Evolutionary conservation across 2,329 filamentous ascomycete genomes (phyloP), one percentile per base, ranked within the genome.

Genomic region (Metarhizium brunneum): DNA sequence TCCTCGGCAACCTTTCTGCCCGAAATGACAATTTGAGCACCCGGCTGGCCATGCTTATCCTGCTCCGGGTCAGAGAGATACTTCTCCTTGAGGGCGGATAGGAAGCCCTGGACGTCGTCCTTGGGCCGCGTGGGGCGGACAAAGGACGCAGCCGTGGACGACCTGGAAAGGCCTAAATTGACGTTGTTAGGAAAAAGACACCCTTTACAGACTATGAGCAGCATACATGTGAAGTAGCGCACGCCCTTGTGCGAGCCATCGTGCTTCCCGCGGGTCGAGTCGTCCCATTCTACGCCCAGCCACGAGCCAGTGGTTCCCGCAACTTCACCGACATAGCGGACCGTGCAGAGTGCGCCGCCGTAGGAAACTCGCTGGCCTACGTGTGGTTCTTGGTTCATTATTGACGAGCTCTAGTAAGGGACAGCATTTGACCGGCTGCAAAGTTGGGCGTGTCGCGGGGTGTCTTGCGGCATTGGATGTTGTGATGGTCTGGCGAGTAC

Each of bases 211-310:
- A 0, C 11, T 6, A 3, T 6, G 8, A 14, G 42, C 18, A 32
- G 54, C 75, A 67, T 81, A 92, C 92, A 96, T 63, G 79, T 75
- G 65, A 97, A 97, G 68, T 96, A 96, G 59, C 82, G 84, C 59
- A 81, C 77, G 57, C 87, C 90, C 60, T 87, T 84, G 71, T 95
- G 85, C 58, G 86, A 84, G 57, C 94, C 94, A 65, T 92, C 83
- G 71, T 99, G 92, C 75, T 96, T 97, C 58, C 94, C 94, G 64
- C 92, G 81, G 42, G 77, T 79, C 56, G 85, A 76, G 69, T 96
- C 89, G 71, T 97, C 92, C 94, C 94, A 99, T 79, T 99, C 94
- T 50, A 97, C 90, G 50, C 94, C 94, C 38, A 97, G 80, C 92
- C 92, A 97, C 59, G 80, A 76, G 51, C 90, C 89, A 47, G 81